Evolutionary conservation across 2,329 filamentous ascomycete genomes (phyloP), one percentile per base, ranked within the genome.

Genomic region (Chaetomiaceae sp.): DNA sequence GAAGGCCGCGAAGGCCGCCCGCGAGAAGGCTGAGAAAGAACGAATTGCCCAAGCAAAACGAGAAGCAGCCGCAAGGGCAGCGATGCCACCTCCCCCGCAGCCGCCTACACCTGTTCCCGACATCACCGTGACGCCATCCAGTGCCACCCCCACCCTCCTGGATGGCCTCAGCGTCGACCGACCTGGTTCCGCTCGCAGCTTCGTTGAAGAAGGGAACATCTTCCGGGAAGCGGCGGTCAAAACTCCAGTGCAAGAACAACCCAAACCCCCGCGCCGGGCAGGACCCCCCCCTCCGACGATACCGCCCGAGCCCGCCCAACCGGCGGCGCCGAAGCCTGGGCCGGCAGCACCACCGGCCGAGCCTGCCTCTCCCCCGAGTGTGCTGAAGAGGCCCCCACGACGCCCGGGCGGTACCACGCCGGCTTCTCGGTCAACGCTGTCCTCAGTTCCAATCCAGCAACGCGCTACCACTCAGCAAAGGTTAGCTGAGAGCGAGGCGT

Each of bases 131-230:
- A 56, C 56, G 15, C 50, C 54, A 5, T n/a, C 34, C 14, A 51
- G 14, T 14, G 12, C 27, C 19, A 15, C 19, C 6, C 6, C 15
- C 19, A 15, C 19, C 6, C 6, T 15, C 9, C 22, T 33, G 8
- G 19, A 12, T n/a, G 37, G 36, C 12, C 2, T 11, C 7, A 40
- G 23, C 31, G 22, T 8, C 31, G 7, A 50, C 6, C 34, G 53
- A 23, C 55, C 55, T 1, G 33, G 25, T 1, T 57, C 55, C 4
- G 53, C 42, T 15, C 58, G 63, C 19, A 66, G 63, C 40, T 66
- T 61, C 23, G 49, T 61, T 4, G 66, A 68, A 40, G 66, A 66
- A 45, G 59, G 59, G 22, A 48, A 54, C 31, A 33, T 65, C 11
- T 66, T 56, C 29, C 44, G 33, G 3, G 55, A 59, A 15, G 61